Base-by-base conservation (phyloP, 495 filamentous ascomycete genomes). In the Podospora conica region DNA sequence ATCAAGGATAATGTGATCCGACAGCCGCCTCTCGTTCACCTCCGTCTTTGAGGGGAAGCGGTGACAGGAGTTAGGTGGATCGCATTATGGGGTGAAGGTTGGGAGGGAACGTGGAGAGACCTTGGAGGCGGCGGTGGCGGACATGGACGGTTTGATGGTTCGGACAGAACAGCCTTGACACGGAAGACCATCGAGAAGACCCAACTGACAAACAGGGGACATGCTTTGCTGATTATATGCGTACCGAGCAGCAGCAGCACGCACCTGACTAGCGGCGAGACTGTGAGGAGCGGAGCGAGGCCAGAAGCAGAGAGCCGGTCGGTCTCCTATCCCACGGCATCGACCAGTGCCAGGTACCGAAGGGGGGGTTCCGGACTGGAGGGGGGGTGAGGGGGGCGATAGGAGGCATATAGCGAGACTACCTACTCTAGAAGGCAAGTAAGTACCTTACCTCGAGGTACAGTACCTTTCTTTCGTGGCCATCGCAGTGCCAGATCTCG, bases 11-110 rank as follows among this genome's bases (percentile, higher is more conserved):
- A 27, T 23, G 22, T 25, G 60, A 60, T 11, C 21, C 53, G 55
- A 27, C 25, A 65, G 58, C 33, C 55, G 56, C 57, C 21, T 31
- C 18, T 65, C 23, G 55, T 22, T 53, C n/a, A 60, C 58, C 8
- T 55, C 55, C 40, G 63, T 58, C 29, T 22, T 66, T 23, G 61
- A 48, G 27, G 68, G 58, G 56, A 29, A 40, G 54, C 33, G 60
- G 65, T 21, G 67, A 66, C 24, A 56, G 8, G 29, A 58, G 59
- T 58, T 53, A 61, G 66, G 58, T 61, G 58, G 62, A 62, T 40
- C 66, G 58, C 59, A 68, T 65, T 63, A 68, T 3, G 62, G 53
- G 58, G 55, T 11, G 20, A 55, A 8, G 24, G 28, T 3, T 28
- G 23, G 8, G 28, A 60, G 23, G 31, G 29, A 11, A 27, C 5